phyloP scores from a whole-genome alignment of 2,329 filamentous ascomycete genomes.

The Sclerotinia subarctica region DNA sequence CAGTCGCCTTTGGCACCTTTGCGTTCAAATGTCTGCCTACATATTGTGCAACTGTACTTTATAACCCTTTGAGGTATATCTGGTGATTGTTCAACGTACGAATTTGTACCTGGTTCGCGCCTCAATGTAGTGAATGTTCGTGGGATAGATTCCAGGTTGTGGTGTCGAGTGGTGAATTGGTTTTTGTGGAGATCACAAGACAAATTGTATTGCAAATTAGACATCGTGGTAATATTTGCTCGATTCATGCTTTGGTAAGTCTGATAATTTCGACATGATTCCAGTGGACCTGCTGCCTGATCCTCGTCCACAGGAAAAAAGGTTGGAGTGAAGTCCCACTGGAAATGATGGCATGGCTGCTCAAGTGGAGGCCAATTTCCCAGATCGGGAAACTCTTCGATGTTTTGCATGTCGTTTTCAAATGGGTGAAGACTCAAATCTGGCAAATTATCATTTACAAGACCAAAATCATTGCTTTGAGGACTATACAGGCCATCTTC shows the following conservation, averaged over 20 bases:
- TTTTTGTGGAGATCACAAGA: not conserved
- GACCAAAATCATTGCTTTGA: not conserved
- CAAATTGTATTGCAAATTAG: not conserved
- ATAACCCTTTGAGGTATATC: not conserved
- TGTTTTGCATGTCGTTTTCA: not conserved
- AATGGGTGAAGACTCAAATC: not conserved
- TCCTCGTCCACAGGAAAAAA: constrained; percentile 11
- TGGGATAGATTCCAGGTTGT: not conserved
- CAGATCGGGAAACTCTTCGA: not conserved
- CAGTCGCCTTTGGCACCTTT: constrained; percentile 29
- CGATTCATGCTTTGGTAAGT: not conserved
- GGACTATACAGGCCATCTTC: not conserved
- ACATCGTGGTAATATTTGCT: too few species aligned
- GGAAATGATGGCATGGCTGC: not conserved
- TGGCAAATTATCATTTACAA: not conserved
- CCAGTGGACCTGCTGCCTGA: not conserved
- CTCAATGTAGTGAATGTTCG: not conserved
- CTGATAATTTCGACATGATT: not conserved
- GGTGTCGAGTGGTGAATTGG: not conserved
- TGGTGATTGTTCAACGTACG: not conserved
- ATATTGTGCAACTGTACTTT: constrained; percentile 29
- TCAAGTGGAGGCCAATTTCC: not conserved
- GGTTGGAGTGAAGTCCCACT: constrained; percentile 26
- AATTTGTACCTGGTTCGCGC: not conserved
- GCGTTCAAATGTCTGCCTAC: constrained; percentile 23